These are phyloP conservation scores for Dichomitus squalens DNA, from an alignment of 1,284 basidiomycete genomes.

Conservation along the genomic window DNA sequence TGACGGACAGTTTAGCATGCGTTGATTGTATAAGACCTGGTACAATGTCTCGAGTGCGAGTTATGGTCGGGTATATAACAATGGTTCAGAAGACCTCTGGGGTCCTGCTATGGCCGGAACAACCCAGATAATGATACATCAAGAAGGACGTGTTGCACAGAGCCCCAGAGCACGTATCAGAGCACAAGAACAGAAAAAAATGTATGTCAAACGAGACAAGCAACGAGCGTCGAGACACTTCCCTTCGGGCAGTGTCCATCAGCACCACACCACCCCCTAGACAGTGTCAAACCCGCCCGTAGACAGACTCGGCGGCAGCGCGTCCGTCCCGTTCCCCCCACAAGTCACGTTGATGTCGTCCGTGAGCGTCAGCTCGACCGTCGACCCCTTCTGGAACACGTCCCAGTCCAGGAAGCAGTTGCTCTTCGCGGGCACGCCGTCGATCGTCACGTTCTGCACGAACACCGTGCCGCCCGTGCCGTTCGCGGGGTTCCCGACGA, in stretches of 20 bases:
- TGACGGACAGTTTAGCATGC: too few species aligned
- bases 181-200: too few species aligned
- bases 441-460: conserved; percentile 58
- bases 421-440: conserved; percentile 56
- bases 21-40: too few species aligned
- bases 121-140: neutral
- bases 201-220: too few species aligned
- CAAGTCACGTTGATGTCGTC: conserved; percentile 53
- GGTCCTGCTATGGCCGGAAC: neutral
- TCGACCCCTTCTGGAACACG: conserved; percentile 52
- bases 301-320: conserved; percentile 61
- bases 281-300: conserved; percentile 50
- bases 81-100: too few species aligned
- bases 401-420: conserved; percentile 67
- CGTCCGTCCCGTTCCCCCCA: conserved; percentile 42
- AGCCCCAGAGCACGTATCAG: too few species aligned
- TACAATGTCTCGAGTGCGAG: too few species aligned
- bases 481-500: conserved; percentile 51
- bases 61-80: too few species aligned
- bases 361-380: conserved; percentile 53
- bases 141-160: neutral
- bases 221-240: too few species aligned
- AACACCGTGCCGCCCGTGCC: conserved; percentile 58
- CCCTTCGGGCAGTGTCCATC: neutral
- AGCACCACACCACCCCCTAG: neutral